Base-by-base conservation (phyloP, 192 early-diverging fungal species). In the Rhizophagus prolifer region DNA sequence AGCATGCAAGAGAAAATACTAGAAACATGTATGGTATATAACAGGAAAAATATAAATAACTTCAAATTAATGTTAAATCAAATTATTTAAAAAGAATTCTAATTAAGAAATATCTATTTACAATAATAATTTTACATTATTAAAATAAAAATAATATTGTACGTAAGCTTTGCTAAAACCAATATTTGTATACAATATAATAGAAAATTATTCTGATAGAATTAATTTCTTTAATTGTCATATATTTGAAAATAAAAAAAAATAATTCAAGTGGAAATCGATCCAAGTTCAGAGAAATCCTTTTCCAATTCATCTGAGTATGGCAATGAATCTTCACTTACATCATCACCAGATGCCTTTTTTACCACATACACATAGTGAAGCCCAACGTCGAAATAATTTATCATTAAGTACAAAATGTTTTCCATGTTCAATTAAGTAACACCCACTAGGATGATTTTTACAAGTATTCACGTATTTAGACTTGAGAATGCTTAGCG, bases 21-120 rank as follows among this genome's bases (percentile, higher is more conserved):
- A 76, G 75, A 76, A 68, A 68, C 19, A 76, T 76, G 75, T 76
- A 76, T 76, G 75, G 75, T 16, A 31, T 76, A 68, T 76, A 68
- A 67, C 25, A n/a, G 31, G 10, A 19, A 26, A 26, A 28, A 26
- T 62, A 12, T 28, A 62, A 62, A 12, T 26, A 26, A 16, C 1
- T 26, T n/a, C n/a, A 61, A 61, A 13, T 50, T 54, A 54, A 21
- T 54, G 50, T 54, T 21, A 16, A 54, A 54, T 14, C 6, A 54
- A 21, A 44, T 44, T 44, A 38, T 38, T 38, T 19, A 50, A 50
- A 14, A 21, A 21, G 7, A 21, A 54, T 16, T 54, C 14, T 54
- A 7, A 54, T 54, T 54, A 54, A n/a, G 5, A 54, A 54, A 54
- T 54, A 54, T 21, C 50, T 54, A 54, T 54, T 54, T 54, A 54